Percentiles rank a stretch among this genome's conserved stretches.
Evolutionary conservation across 805 yeast genomes (phyloP).

Genomic region (Blastobotrys robertii): DNA sequence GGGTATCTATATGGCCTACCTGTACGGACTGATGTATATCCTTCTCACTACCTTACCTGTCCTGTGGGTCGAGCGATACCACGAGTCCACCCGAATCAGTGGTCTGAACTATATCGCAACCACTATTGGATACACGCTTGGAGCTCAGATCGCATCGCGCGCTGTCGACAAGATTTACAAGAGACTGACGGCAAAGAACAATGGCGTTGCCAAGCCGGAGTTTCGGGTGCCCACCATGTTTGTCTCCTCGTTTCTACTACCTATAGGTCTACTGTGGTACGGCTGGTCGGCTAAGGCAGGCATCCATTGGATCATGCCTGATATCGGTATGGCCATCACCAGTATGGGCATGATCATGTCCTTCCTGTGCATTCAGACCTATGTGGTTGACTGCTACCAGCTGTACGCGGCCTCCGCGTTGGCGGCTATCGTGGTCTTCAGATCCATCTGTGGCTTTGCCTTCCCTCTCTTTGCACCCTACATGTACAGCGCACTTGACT

Average conservation of each 20-base stretch:
- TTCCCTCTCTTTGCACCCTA: slow-evolving; percentile 57
- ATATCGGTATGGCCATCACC: slow-evolving; percentile 50
- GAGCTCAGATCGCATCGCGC: slow-evolving; percentile 39
- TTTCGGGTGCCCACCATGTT: slow-evolving; percentile 46
- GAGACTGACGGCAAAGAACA: slow-evolving; percentile 33
- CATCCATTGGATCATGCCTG: slow-evolving; percentile 54
- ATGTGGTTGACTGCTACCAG: slow-evolving; percentile 60
- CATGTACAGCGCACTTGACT: slow-evolving; percentile 46
- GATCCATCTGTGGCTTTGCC: slow-evolving; percentile 57
- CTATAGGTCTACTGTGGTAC: slow-evolving; percentile 56
- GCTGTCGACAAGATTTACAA: slow-evolving; percentile 33
- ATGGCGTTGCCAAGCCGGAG: slow-evolving; percentile 52
- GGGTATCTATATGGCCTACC: slow-evolving; percentile 53
- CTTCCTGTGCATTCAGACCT: slow-evolving; percentile 53
- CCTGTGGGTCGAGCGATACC: slow-evolving; percentile 40
- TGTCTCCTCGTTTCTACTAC: slow-evolving; percentile 43
- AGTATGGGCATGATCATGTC: slow-evolving; percentile 49
- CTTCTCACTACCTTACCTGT: slow-evolving; percentile 51
- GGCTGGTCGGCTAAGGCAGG: slow-evolving; percentile 59
- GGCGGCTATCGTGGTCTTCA: slow-evolving; percentile 54
- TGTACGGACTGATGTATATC: slow-evolving; percentile 55
- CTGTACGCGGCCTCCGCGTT: slow-evolving; percentile 56
- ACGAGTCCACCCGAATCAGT: slow-evolving; percentile 37
- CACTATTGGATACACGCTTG: slow-evolving; percentile 44
- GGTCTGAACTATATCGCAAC: slow-evolving; percentile 53